Base-by-base conservation (phyloP, 2,329 filamentous ascomycete genomes). In the Simplicillium aogashimaense region DNA sequence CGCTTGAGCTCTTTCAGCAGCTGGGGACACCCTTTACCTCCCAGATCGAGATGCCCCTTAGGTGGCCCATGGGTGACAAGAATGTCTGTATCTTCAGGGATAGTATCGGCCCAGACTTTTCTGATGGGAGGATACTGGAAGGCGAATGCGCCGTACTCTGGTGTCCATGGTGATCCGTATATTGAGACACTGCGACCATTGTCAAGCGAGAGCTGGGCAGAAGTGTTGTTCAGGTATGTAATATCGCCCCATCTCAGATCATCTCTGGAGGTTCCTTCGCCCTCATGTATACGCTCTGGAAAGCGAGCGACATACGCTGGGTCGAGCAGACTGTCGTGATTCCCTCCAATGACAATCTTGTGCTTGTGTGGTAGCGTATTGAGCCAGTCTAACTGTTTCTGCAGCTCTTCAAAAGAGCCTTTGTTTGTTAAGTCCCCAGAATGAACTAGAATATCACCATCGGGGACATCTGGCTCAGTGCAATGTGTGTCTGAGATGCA, bases 401-500 rank as follows among this genome's bases (percentile, higher is more conserved):
- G 50, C 1, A 70, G 46, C 44, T 70, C 66, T 4, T 53, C 47
- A 15, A 60, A 53, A 1, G 64, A 60, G n/a, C 65, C 67, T n/a
- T 55, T 54, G 38, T 65, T 52, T 1, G 65, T 68, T n/a, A 72
- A 55, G 43, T 72, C 67, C 15, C 69, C 68, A 1, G 67, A 64
- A 43, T 72, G 67, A 33, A 72, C 54, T 12, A 73, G 58, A 3
- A 72, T 50, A 40, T 72, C 67, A 1, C 66, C 68, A 4, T 51
- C 39, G 1, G 66, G 66, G 6, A 72, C 46, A 3, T 44, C 39
- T 4, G 58, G 60, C 18, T 54, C 54, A 15, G 47, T 53, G 45
- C 63, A 64, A 50, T 70, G 66, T 9, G 66, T 70, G 47, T 70
- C 65, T 3, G 67, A 70, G 25, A 70, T 43, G 51, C 65, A 68